Base-by-base conservation (phyloP, 768 basidiomycete genomes). In the Coprinopsis sp. region DNA sequence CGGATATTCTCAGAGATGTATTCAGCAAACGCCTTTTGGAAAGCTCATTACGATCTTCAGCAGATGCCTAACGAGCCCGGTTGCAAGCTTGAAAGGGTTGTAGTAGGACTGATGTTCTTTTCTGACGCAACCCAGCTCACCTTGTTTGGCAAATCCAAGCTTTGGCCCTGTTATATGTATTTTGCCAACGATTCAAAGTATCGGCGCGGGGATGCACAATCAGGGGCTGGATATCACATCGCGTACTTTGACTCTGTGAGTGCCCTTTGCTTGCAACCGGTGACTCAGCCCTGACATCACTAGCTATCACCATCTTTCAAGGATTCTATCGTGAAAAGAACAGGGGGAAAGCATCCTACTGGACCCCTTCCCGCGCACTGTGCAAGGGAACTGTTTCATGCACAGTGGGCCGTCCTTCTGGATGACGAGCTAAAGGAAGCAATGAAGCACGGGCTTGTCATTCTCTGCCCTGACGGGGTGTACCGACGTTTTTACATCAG, bases 31-130 rank as follows among this genome's bases (percentile, higher is more conserved):
- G n/a, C n/a, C n/a, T n/a, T n/a, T n/a, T n/a, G n/a, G n/a, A n/a
- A n/a, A n/a, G n/a, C n/a, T n/a, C n/a, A n/a, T n/a, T n/a, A n/a
- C n/a, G n/a, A n/a, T n/a, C n/a, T n/a, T n/a, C 41, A 42, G 27
- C 14, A 28, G 2, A 19, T 22, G 53, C 7, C 57, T 1, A 34
- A 54, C 8, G 59, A 68, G 1, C 53, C 53, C 3, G 44, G 55
- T 1, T 31, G 30, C 42, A 44, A 33, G 4, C n/a, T 28, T 6
- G 30, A 29, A 4, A 24, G 30, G 31, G 27, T 54, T 33, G 11
- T 66, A 6, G 57, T 56, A 0, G 58, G 49, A 2, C 21, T 64
- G 2, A 61, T 64, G 58, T 44, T 65, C 47, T 52, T 50, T 48
- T 59, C 58, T n/a, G 54, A 58, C 30, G 13, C 21, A 33, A 64